phyloP scores from a whole-genome alignment of 805 yeast genomes.

The Kodamaea neixiangensis region DNA sequence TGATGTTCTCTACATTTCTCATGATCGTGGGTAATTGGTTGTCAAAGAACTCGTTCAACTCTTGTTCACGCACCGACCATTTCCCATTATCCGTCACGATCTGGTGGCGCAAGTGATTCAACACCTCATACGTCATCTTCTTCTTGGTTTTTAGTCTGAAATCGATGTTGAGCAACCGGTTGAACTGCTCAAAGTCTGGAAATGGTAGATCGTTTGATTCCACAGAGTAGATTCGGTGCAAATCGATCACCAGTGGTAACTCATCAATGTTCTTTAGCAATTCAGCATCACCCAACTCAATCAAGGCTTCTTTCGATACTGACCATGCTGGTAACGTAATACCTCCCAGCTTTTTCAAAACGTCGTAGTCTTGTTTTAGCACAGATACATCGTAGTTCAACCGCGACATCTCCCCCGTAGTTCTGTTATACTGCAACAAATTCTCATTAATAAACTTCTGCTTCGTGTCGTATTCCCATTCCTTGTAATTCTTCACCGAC shows the following conservation, averaged over 20 bases:
- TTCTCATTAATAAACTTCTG: conserved; percentile 24
- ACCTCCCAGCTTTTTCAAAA: conserved; percentile 16
- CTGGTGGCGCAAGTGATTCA: conserved; percentile 33
- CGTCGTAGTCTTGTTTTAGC: conserved; percentile 25
- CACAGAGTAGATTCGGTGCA: conserved; percentile 29
- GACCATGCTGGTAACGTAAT: conserved; percentile 29
- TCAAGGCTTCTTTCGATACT: conserved; percentile 8
- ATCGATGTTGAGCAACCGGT: conserved; percentile 34
- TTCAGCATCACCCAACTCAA: conserved; percentile 1
- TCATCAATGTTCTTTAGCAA: neutral
- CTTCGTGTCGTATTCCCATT: conserved; percentile 24
- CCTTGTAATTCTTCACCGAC: conserved; percentile 31
- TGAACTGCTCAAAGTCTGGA: conserved; percentile 31
- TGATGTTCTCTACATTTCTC: conserved; percentile 30
- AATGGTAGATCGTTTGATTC: conserved; percentile 27
- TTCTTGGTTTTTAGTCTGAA: conserved; percentile 31
- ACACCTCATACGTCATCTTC: conserved; percentile 37
- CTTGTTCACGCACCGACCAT: conserved; percentile 37
- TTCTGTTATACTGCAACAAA: conserved; percentile 31
- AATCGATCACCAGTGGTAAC: conserved; percentile 10
- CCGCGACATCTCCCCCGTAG: conserved; percentile 30
- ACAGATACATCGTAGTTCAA: conserved; percentile 25
- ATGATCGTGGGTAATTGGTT: conserved; percentile 27
- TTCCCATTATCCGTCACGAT: conserved; percentile 30
- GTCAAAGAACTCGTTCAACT: conserved; percentile 31